A percentile compares a stretch with the other conserved stretches of the same genome.
These are phyloP conservation scores for Starmera dryadoides DNA, from an alignment of 805 yeast species.

Conservation along the genomic window DNA sequence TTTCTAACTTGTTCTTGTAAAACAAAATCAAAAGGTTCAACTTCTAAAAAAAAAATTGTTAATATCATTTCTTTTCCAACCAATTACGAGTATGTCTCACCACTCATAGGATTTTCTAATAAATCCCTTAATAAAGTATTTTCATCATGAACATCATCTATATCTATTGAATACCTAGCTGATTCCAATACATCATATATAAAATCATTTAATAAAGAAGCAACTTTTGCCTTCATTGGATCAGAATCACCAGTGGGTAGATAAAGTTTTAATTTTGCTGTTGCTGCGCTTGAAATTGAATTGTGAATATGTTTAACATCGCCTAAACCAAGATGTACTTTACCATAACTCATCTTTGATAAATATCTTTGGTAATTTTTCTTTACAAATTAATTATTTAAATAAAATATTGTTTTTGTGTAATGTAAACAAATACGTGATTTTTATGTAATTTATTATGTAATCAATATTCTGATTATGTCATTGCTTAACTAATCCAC, in stretches of 20 bases:
- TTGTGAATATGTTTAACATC: conserved; percentile 31
- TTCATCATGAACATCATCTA: conserved; percentile 43
- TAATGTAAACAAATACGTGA: too few relatives aligned
- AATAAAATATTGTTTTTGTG: too few relatives aligned
- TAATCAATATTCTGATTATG: too few relatives aligned
- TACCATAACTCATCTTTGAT: conserved; percentile 16
- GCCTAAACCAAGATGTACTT: background rate
- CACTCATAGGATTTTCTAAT: conserved; percentile 17
- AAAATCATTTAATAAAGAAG: conserved; percentile 35
- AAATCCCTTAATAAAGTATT: conserved; percentile 15
- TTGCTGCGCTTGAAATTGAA: conserved; percentile 34
- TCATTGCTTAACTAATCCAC: too few relatives aligned
- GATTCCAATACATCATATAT: conserved; percentile 48
- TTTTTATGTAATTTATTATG: too few relatives aligned
- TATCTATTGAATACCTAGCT: conserved; percentile 45
- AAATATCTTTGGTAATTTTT: too few relatives aligned
- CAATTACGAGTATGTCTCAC: conserved; percentile 2
- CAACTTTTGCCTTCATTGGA: conserved; percentile 38
- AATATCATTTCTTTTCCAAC: conserved; percentile 12
- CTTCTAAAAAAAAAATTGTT: conserved; percentile 23
- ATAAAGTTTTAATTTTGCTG: conserved; percentile 39
- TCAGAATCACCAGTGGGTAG: conserved; percentile 37
- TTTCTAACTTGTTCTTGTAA: conserved; percentile 53
- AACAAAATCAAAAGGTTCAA: conserved; percentile 67
- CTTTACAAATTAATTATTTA: too few relatives aligned